Percentiles rank a stretch among this genome's conserved stretches.
Conservation (phyloP, 225 moss, liverwort and hornwort genomes). For the Neckera pumila region DNA sequence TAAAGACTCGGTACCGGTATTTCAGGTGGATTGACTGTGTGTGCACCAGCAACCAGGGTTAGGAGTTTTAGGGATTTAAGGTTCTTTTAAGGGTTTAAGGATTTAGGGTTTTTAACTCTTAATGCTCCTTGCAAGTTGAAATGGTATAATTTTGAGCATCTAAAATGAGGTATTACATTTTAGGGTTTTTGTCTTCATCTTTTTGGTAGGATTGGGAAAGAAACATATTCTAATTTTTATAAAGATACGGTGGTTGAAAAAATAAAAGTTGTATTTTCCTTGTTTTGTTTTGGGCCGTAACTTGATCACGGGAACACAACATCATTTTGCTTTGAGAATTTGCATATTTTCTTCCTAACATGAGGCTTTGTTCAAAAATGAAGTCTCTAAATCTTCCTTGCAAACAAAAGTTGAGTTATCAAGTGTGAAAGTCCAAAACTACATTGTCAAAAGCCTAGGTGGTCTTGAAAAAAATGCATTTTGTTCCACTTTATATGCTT, state of each 20-base stretch:
- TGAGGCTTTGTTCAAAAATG: background rate
- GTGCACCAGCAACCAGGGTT: background rate
- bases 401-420: background rate
- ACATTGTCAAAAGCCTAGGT: accelerated
- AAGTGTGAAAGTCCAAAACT: accelerated
- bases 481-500: background rate
- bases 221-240: background rate
- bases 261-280: no score
- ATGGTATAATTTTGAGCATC: background rate
- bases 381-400: background rate
- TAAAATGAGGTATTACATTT: background rate
- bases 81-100: background rate
- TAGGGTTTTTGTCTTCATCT: accelerated
- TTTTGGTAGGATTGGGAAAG: no score
- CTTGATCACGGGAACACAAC: accelerated
- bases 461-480: background rate
- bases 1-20: background rate
- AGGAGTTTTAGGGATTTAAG: background rate
- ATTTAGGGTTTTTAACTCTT: background rate
- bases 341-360: background rate
- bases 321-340: background rate
- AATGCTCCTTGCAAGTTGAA: accelerated
- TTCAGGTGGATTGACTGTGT: background rate
- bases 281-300: background rate
- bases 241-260: background rate